Conservation (phyloP, 148 eudicot genomes). For the Silene latifolia region DNA sequence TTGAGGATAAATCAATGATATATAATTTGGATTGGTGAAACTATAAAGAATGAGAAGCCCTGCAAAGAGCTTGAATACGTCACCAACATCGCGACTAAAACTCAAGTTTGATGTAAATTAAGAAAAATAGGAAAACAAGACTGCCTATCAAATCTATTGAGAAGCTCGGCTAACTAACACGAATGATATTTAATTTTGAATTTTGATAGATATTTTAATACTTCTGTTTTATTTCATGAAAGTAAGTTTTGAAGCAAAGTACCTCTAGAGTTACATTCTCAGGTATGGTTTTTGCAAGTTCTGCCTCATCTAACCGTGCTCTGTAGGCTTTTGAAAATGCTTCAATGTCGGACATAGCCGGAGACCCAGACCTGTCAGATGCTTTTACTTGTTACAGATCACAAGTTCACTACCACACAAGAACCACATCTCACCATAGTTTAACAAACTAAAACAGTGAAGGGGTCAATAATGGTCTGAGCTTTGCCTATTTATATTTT, state of each 20-base stretch:
- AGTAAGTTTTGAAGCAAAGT: slow-evolving; percentile 16
- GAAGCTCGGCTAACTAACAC: not conserved
- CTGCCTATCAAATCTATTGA: not conserved
- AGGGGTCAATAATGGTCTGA: not conserved
- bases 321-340: slow-evolving; percentile 60
- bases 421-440: slow-evolving; percentile 3
- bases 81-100: not conserved
- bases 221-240: no score
- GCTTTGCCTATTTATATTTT: not conserved
- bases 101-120: not conserved
- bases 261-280: slow-evolving; percentile 67
- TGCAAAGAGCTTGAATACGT: not conserved
- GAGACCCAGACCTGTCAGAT: slow-evolving; percentile 76
- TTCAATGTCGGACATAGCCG: slow-evolving; percentile 67
- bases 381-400: slow-evolving; percentile 6
- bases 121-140: not conserved
- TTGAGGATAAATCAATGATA: not conserved
- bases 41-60: not conserved
- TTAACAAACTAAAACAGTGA: not conserved
- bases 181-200: no score
- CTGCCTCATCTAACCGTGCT: slow-evolving; percentile 68
- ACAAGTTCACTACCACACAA: slow-evolving; percentile 16
- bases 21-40: not conserved
- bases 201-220: no score
- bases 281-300: slow-evolving; percentile 58